These are phyloP conservation scores for Pyrenochaeta sp. DNA, from an alignment of 2,329 filamentous ascomycete species.

Conservation along the genomic window DNA sequence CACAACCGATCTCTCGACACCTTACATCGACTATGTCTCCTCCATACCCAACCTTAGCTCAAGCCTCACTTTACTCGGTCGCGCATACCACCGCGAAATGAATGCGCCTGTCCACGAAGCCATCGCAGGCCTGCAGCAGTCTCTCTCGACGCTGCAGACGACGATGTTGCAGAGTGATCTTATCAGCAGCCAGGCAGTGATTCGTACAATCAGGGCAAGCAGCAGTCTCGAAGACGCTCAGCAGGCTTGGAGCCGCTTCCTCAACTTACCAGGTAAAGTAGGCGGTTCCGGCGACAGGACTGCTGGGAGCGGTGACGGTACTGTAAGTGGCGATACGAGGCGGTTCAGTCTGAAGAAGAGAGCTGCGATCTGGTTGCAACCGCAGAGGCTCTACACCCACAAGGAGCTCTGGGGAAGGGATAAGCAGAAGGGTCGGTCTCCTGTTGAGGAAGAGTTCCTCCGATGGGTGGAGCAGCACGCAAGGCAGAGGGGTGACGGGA, in stretches of 20 bases:
- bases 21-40: conserved; percentile 42
- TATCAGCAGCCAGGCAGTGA: conserved; percentile 32
- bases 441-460: not conserved
- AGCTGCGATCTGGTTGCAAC: conserved; percentile 5
- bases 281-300: not conserved
- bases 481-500: not conserved
- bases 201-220: conserved; percentile 47
- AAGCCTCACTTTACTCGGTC: conserved; percentile 40
- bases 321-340: not conserved
- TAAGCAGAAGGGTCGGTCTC: not conserved
- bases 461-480: not conserved
- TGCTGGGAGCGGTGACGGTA: not conserved
- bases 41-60: conserved; percentile 36
- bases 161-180: conserved; percentile 35
- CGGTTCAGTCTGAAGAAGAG: not conserved
- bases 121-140: conserved; percentile 38
- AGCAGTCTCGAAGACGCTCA: conserved; percentile 40
- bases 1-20: conserved; percentile 26
- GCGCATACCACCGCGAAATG: conserved; percentile 47
- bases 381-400: conserved; percentile 31
- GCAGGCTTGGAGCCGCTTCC: conserved; percentile 38
- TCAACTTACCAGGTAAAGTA: conserved; percentile 39
- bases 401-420: conserved; percentile 36
- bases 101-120: conserved; percentile 44
- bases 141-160: conserved; percentile 38